These are phyloP conservation scores for Boletus smithii DNA, from an alignment of 1,284 basidiomycete genomes.

Conservation along the genomic window DNA sequence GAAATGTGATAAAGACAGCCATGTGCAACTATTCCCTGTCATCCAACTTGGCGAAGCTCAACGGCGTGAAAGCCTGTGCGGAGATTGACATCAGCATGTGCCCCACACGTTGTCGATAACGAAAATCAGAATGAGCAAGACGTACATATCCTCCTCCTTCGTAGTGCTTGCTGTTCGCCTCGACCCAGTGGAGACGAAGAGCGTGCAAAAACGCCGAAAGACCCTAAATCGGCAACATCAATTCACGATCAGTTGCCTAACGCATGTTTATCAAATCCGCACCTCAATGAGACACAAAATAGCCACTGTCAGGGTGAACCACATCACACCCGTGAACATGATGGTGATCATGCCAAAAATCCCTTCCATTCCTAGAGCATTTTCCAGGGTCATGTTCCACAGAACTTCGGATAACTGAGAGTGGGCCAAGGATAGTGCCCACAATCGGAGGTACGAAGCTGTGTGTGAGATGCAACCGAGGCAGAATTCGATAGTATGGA, in stretches of 20 bases:
- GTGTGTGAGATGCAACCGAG: constrained; percentile 99
- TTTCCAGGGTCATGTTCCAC: constrained; percentile 80
- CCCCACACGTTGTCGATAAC: constrained; percentile 23
- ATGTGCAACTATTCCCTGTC: constrained; percentile 27
- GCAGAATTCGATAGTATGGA: constrained; percentile 99
- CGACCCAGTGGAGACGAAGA: constrained; percentile 96
- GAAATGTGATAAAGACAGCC: constrained; percentile 6
- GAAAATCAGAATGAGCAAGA: constrained; percentile 30
- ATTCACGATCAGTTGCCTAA: constrained; percentile 8
- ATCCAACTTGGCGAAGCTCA: constrained; percentile 58
- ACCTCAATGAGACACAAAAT: constrained; percentile 94
- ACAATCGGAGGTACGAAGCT: constrained; percentile 96
- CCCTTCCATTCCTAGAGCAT: constrained; percentile 54
- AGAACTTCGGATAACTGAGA: constrained; percentile 96
- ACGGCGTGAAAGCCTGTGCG: constrained; percentile 59
- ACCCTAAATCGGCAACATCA: constrained; percentile 50
- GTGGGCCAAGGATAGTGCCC: constrained; percentile 97
- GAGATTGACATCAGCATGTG: constrained; percentile 33
- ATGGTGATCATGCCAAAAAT: constrained; percentile 60
- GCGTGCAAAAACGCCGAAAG: constrained; percentile 95
- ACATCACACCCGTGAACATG: constrained; percentile 67
- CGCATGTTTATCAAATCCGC: constrained; percentile 34
- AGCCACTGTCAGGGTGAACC: constrained; percentile 78
- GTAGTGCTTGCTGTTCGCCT: constrained; percentile 96
- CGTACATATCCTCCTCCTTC: constrained; percentile 85